A percentile compares a stretch with the other conserved stretches of the same genome.
phyloP scores from a whole-genome alignment of 306 rosid species.

The Prunus kanzakura region DNA sequence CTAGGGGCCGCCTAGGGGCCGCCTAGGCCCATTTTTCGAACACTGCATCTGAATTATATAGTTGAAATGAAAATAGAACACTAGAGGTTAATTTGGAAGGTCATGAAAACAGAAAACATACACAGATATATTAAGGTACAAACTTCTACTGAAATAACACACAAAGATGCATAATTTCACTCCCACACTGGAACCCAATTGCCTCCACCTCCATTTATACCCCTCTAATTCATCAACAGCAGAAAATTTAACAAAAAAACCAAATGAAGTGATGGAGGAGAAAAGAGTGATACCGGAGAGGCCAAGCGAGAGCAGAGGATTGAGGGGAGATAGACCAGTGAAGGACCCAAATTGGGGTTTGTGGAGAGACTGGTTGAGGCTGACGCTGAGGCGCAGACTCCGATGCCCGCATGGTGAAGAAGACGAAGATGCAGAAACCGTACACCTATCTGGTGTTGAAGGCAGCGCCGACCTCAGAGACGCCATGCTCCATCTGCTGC shows the following conservation, averaged over 20 bases:
- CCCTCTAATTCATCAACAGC: neutral
- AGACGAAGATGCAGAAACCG: conserved; percentile 20
- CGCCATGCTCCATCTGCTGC: conserved; percentile 53
- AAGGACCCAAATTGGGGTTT: conserved; percentile 46
- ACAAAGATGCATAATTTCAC: neutral
- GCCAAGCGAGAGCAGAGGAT: conserved; percentile 26
- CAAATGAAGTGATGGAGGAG: neutral
- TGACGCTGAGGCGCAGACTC: conserved; percentile 17
- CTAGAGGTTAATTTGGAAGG: neutral
- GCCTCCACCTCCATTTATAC: neutral
- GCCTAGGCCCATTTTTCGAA: too few species aligned
- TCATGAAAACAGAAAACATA: neutral
- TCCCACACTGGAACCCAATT: neutral
- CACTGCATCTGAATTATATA: neutral
- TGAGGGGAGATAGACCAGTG: conserved; percentile 59
- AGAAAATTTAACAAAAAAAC: neutral
- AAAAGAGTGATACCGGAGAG: conserved; percentile 49
- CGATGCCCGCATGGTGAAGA: conserved; percentile 11
- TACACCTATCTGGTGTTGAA: conserved; percentile 26
- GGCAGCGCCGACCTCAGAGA: conserved; percentile 65
- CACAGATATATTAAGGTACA: neutral
- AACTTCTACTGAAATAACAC: neutral
- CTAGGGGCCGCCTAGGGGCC: too few species aligned
- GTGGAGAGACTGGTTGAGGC: conserved; percentile 23
- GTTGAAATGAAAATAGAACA: neutral